phyloP scores from a whole-genome alignment of 2,329 filamentous ascomycete species.

The Alternaria sp. region DNA sequence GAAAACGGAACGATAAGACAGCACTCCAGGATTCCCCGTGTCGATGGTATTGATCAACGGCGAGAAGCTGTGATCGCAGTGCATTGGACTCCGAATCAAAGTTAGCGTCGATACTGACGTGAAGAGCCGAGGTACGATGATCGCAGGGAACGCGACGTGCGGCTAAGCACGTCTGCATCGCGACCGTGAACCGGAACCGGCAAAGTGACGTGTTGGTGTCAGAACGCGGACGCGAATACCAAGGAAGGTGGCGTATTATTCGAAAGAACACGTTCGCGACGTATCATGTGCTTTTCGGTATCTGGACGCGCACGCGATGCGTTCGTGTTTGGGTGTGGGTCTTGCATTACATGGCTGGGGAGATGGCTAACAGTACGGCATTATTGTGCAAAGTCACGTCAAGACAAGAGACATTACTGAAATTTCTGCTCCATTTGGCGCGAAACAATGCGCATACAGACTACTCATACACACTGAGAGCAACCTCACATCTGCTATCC shows the following conservation, averaged over 20 bases:
- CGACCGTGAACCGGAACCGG: not conserved
- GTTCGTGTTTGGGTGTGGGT: slow-evolving; percentile 5
- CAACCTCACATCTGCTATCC: slow-evolving; percentile 17
- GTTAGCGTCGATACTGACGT: slow-evolving; percentile 19
- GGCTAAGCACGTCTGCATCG: slow-evolving; percentile 3
- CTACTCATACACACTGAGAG: slow-evolving; percentile 38
- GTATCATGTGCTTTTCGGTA: slow-evolving; percentile 13
- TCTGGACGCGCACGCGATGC: slow-evolving; percentile 13
- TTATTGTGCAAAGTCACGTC: not conserved
- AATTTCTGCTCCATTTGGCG: slow-evolving; percentile 34
- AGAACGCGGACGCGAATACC: slow-evolving; percentile 13
- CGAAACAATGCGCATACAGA: slow-evolving; percentile 24
- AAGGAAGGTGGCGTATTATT: slow-evolving; percentile 10
- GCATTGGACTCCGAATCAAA: slow-evolving; percentile 1
- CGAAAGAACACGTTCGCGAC: slow-evolving; percentile 16
- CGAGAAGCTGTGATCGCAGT: slow-evolving; percentile 11
- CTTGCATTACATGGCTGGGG: slow-evolving; percentile 13
- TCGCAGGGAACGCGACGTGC: slow-evolving; percentile 7
- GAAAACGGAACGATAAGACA: not conserved
- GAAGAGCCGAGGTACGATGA: slow-evolving; percentile 13
- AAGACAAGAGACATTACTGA: not conserved
- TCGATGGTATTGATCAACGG: slow-evolving; percentile 4
- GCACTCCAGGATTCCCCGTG: slow-evolving; percentile 1
- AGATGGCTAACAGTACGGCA: not conserved
- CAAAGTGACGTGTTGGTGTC: slow-evolving; percentile 10